Evolutionary conservation across 768 basidiomycete species (phyloP).

Genomic region (Calocybe gangraenosa): DNA sequence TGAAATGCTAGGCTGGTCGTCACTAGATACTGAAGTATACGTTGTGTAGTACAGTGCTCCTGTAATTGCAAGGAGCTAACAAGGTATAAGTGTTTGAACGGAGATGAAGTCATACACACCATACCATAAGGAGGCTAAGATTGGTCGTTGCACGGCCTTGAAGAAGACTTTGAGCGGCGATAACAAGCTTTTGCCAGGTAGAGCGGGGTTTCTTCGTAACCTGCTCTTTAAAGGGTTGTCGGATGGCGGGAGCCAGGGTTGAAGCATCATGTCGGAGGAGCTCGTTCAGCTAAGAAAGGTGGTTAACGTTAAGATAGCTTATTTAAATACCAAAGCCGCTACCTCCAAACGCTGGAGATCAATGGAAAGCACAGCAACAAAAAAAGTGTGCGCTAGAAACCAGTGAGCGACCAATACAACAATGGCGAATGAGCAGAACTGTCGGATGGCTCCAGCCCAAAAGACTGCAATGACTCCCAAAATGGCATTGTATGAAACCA

Average conservation of each 20-base stretch:
- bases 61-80: constrained; percentile 73
- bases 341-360: constrained; percentile 93
- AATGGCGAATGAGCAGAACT: constrained; percentile 91
- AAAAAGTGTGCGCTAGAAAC: constrained; percentile 96
- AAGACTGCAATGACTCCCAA: constrained; percentile 74
- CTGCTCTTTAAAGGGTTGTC: constrained; percentile 23
- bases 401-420: constrained; percentile 95
- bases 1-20: constrained; percentile 25
- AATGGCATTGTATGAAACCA: constrained; percentile 80
- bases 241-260: constrained; percentile 42
- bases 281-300: constrained; percentile 66
- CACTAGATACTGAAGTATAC: constrained; percentile 37
- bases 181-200: constrained; percentile 38
- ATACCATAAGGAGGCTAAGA: constrained; percentile 74
- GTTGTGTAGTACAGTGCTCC: constrained; percentile 74
- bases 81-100: not conserved
- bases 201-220: constrained; percentile 37
- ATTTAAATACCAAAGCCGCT: constrained; percentile 18
- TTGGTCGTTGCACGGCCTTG: constrained; percentile 71
- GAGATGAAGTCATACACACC: constrained; percentile 18
- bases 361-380: constrained; percentile 90
- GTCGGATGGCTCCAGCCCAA: constrained; percentile 76
- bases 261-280: constrained; percentile 68
- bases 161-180: constrained; percentile 42
- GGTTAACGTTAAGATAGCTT: constrained; percentile 4